Evolutionary conservation across 202 grass and related monocot genomes (phyloP).

Genomic region (Cymbopogon flexuosus): DNA sequence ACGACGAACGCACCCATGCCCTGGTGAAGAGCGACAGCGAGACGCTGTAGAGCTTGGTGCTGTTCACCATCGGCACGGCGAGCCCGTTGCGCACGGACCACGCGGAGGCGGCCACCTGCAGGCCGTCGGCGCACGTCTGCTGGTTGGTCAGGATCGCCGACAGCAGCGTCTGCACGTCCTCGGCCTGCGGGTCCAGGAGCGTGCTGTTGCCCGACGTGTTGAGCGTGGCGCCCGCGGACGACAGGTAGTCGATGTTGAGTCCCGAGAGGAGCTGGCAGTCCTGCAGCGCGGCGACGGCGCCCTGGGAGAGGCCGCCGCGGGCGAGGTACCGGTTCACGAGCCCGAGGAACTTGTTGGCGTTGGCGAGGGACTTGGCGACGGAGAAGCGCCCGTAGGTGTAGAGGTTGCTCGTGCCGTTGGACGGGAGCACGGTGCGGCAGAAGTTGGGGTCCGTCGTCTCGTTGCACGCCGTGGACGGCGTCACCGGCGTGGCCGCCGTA

Average conservation of each 20-base stretch:
- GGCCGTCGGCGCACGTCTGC: slow-evolving; percentile 76
- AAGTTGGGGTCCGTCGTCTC: slow-evolving; percentile 59
- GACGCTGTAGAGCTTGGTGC: slow-evolving; percentile 72
- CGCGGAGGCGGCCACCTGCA: slow-evolving; percentile 46
- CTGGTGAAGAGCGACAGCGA: slow-evolving; percentile 82
- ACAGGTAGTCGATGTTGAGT: too few relatives aligned
- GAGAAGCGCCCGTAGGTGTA: slow-evolving; percentile 79
- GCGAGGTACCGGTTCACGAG: slow-evolving; percentile 68
- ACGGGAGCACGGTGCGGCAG: slow-evolving; percentile 61
- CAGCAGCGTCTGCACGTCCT: slow-evolving; percentile 69
- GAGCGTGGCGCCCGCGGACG: slow-evolving; percentile 36
- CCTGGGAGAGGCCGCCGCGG: slow-evolving; percentile 31
- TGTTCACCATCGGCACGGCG: slow-evolving; percentile 45
- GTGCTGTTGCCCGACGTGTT: slow-evolving; percentile 29
- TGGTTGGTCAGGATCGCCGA: slow-evolving; percentile 90
- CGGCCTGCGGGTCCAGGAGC: slow-evolving; percentile 68
- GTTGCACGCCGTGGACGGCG: slow-evolving; percentile 64
- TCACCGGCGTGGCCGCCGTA: slow-evolving; percentile 40
- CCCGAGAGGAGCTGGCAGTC: slow-evolving; percentile 72
- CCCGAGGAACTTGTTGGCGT: slow-evolving; percentile 65
- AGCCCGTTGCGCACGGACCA: slow-evolving; percentile 57
- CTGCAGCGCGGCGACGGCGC: slow-evolving; percentile 54
- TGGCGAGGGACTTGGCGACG: slow-evolving; percentile 50
- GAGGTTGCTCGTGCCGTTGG: slow-evolving; percentile 57
- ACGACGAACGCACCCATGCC: slow-evolving; percentile 75